Percentiles rank a stretch among this genome's conserved stretches.
Evolutionary conservation across 257 asterid species (phyloP).

Genomic region (Nicotiana benthamiana): DNA sequence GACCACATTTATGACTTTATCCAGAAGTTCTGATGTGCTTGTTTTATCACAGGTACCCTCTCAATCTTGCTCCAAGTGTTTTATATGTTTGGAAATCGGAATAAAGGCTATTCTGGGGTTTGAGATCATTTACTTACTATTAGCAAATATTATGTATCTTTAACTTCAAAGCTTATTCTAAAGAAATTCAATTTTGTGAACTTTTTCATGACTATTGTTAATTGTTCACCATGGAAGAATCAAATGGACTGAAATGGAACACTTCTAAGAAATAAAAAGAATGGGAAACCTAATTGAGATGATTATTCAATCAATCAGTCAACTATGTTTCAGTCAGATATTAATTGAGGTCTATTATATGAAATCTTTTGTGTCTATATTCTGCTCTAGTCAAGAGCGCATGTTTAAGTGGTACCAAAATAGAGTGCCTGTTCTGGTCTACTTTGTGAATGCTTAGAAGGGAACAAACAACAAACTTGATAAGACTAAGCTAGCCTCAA

Average conservation of each 20-base stretch:
- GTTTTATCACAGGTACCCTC: neutral
- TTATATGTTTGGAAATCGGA: neutral
- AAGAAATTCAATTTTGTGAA: neutral
- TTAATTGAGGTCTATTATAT: neutral
- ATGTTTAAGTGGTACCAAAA: neutral
- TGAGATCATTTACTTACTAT: neutral
- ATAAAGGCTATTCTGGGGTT: neutral
- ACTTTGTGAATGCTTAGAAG: too few species aligned
- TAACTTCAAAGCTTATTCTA: neutral
- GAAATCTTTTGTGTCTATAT: neutral
- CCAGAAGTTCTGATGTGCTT: slow-evolving; percentile 13
- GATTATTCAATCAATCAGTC: neutral
- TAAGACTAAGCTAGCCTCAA: too few species aligned
- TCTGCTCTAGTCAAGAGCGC: neutral
- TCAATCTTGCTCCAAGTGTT: neutral
- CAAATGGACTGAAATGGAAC: neutral
- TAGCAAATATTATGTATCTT: neutral
- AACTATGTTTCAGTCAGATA: neutral
- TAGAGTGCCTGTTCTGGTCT: too few species aligned
- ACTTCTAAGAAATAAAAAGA: neutral
- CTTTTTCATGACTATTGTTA: neutral
- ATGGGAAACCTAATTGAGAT: neutral
- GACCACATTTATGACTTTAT: slow-evolving; percentile 26
- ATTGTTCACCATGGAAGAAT: neutral
- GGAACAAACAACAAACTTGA: too few species aligned